phyloP scores from a whole-genome alignment of 768 basidiomycete species.

The Suillus discolor region DNA sequence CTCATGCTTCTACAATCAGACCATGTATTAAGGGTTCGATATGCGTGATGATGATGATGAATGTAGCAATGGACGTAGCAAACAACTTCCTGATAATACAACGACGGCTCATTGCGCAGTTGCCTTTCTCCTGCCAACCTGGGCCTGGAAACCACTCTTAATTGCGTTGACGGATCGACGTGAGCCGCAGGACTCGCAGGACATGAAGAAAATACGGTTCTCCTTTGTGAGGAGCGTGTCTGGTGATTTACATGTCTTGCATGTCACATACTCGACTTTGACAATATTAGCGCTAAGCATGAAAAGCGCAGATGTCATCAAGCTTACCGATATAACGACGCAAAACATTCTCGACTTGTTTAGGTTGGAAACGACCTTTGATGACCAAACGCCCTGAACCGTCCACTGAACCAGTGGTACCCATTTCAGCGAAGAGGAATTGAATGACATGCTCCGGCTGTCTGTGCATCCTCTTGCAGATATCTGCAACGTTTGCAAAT shows the following conservation, averaged over 20 bases:
- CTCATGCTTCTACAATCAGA: background rate
- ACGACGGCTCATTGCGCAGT: slow-evolving; percentile 34
- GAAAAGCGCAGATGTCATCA: background rate
- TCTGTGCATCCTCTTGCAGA: slow-evolving; percentile 98
- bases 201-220: slow-evolving; percentile 98
- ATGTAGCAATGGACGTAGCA: background rate
- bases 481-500: slow-evolving; percentile 95
- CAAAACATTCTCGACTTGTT: slow-evolving; percentile 96
- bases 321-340: slow-evolving; percentile 91
- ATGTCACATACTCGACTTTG: slow-evolving; percentile 96
- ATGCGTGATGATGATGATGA: background rate
- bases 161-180: slow-evolving; percentile 92
- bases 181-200: slow-evolving; percentile 89
- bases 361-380: slow-evolving; percentile 97
- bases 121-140: slow-evolving; percentile 83
- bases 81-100: background rate
- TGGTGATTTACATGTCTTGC: slow-evolving; percentile 99
- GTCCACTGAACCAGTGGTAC: slow-evolving; percentile 95
- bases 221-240: slow-evolving; percentile 97
- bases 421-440: slow-evolving; percentile 97
- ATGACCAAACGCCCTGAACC: slow-evolving; percentile 91
- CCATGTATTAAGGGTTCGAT: slow-evolving; percentile 4
- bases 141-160: slow-evolving; percentile 99
- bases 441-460: slow-evolving; percentile 97
- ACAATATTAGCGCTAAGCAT: background rate